Evolutionary conservation across 768 basidiomycete species (phyloP).

Genomic region (Chalciporus sphaerocephalus): DNA sequence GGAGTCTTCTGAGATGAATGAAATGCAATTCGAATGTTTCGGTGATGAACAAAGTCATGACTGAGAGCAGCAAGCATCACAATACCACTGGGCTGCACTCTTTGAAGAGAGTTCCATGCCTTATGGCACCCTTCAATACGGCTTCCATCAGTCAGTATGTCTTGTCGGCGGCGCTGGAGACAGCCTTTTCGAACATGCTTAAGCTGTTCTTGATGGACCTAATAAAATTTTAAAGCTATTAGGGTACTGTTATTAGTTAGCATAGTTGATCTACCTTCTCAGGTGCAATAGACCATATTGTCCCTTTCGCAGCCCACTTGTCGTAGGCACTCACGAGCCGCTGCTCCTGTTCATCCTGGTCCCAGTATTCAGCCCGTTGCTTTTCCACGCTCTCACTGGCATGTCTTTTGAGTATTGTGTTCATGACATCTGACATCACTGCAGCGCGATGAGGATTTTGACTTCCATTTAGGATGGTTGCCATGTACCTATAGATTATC

Average conservation of each 20-base stretch:
- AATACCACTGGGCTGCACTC: background rate
- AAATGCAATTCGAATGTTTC: too few species aligned
- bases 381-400: too few species aligned
- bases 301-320: background rate
- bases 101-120: background rate
- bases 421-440: background rate
- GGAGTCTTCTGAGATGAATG: too few species aligned
- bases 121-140: background rate
- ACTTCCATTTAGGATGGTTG: background rate
- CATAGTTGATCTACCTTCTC: too few species aligned
- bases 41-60: too few species aligned
- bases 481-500: background rate
- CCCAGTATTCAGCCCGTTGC: background rate
- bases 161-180: too few species aligned
- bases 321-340: background rate
- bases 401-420: background rate
- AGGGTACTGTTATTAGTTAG: too few species aligned
- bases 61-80: too few species aligned
- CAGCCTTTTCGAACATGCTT: too few species aligned
- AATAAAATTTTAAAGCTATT: too few species aligned
- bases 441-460: background rate
- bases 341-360: background rate
- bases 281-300: too few species aligned
- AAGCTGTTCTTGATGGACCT: too few species aligned
- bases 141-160: background rate